Conservation (phyloP, 164 flowering plant genomes). For the Vitis labrusca region DNA sequence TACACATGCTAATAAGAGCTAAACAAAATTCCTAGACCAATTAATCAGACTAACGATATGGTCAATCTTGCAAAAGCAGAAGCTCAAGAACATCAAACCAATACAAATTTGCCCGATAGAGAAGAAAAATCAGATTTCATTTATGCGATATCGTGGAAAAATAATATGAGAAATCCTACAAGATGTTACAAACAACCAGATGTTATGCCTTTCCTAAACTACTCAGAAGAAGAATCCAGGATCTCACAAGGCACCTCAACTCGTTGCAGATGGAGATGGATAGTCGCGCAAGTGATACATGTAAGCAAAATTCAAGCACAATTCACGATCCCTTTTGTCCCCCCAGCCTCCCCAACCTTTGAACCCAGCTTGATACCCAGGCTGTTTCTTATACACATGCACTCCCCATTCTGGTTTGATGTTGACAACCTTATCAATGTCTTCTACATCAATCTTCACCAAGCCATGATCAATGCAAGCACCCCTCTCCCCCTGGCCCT, state of each 20-base stretch:
- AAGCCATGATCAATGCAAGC: constrained; percentile 72
- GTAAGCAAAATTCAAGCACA: constrained; percentile 73
- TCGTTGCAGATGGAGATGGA: not conserved
- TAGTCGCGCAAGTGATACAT: constrained; percentile 48
- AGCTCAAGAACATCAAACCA: not conserved
- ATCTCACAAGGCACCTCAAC: too few species aligned
- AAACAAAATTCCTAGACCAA: too few species aligned
- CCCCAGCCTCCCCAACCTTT: constrained; percentile 99
- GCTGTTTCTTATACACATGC: constrained; percentile 41
- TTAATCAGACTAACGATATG: too few species aligned
- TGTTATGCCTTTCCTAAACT: not conserved
- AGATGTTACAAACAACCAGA: not conserved
- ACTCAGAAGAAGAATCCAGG: not conserved
- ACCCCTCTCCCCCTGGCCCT: constrained; percentile 60
- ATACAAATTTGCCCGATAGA: not conserved
- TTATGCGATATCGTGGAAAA: not conserved
- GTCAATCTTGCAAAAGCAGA: not conserved
- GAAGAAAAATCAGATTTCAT: not conserved
- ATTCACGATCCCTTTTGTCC: constrained; percentile 69
- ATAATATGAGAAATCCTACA: not conserved
- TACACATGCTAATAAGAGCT: too few species aligned
- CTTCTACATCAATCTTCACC: constrained; percentile 52
- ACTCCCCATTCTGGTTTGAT: constrained; percentile 66
- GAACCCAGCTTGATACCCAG: constrained; percentile 89
- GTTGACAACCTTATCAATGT: constrained; percentile 60